Base-by-base conservation (phyloP, 1,284 basidiomycete species). In the Rhodotorula sp. region DNA sequence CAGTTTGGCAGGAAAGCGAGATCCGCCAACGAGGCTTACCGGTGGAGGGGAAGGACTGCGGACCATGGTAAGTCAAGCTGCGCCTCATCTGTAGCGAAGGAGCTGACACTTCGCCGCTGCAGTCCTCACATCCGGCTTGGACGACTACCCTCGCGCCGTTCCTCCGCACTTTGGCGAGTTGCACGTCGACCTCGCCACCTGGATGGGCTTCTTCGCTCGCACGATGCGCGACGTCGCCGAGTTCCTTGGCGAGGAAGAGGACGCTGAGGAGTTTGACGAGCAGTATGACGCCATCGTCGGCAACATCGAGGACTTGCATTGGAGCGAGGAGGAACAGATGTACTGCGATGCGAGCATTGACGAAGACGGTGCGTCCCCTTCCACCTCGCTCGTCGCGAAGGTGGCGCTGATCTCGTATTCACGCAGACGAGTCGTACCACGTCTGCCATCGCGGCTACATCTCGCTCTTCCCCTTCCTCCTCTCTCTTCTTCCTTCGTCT, bases 41-140 rank as follows among this genome's bases (percentile, higher is more conserved):
- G 94, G 58, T 97, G 94, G 94, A 86, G 94, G 48, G 94, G 94
- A n/a, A 85, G 94, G 48, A 90, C 90, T 13, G 66, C 55, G 16
- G 64, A 65, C 0, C 64, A 65, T 18, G 60, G 64, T 65, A 18
- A 31, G 53, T 24, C 10, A 20, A 26, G 20, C 46, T 30, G 8
- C 7, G 4, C 16, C 28, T 26, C 47, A 2, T 40, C n/a, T n/a
- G 11, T 31, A 11, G 26, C 8, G 22, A 1, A 11, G 4, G 26
- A 26, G 46, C 28, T 34, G 44, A 59, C 31, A 9, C n/a, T 10
- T 9, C 47, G 26, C 46, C 28, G 6, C 85, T 88, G 76, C 57
- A 94, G 97, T 97, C 34, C 81, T 97, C 64, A 95, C 94, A 0
- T 92, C 90, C 76, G 94, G 94, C 0, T 88, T 97, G 86, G 94